phyloP scores from a whole-genome alignment of 208 protist genomes.

The Crithidia mellificae region DNA sequence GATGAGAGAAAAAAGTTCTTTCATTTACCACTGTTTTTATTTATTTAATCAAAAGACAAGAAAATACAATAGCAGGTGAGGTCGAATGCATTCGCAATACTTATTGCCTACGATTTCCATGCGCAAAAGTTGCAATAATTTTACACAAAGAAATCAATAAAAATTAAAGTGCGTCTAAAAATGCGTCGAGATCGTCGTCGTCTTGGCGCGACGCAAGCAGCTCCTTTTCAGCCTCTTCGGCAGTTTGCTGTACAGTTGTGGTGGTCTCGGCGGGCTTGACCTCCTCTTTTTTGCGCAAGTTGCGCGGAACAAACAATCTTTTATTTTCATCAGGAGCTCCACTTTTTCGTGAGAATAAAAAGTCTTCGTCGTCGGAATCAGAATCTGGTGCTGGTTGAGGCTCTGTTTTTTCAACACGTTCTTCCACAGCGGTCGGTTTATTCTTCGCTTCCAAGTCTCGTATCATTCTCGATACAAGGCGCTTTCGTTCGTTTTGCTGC shows the following conservation, averaged over 20 bases:
- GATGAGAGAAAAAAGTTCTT: too few species aligned
- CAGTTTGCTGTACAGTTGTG: slow-evolving; percentile 25
- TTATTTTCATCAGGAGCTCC: slow-evolving; percentile 20
- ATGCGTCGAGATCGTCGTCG: slow-evolving; percentile 53
- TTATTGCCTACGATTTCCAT: too few species aligned
- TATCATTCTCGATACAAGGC: slow-evolving; percentile 58
- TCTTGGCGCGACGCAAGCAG: slow-evolving; percentile 34
- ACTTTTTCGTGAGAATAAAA: slow-evolving; percentile 8
- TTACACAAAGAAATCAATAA: too few species aligned
- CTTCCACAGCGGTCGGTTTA: slow-evolving; percentile 1
- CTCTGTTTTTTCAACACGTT: neutral
- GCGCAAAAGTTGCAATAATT: too few species aligned
- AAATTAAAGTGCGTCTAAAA: slow-evolving; percentile 55
- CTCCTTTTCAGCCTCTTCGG: slow-evolving; percentile 50
- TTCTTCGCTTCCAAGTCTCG: slow-evolving; percentile 28
- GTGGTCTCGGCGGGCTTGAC: neutral
- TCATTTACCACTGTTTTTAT: neutral
- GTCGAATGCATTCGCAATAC: too few species aligned
- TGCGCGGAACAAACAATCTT: slow-evolving; percentile 26
- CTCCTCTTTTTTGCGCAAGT: slow-evolving; percentile 22
- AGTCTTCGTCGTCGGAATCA: slow-evolving; percentile 31
- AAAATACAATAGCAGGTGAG: too few species aligned
- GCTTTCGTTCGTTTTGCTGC: slow-evolving; percentile 72
- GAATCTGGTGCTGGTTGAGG: slow-evolving; percentile 13
- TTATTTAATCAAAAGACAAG: too few species aligned